phyloP scores from a whole-genome alignment of 176 grass and related monocot genomes.

The Alopecurus myosuroides region DNA sequence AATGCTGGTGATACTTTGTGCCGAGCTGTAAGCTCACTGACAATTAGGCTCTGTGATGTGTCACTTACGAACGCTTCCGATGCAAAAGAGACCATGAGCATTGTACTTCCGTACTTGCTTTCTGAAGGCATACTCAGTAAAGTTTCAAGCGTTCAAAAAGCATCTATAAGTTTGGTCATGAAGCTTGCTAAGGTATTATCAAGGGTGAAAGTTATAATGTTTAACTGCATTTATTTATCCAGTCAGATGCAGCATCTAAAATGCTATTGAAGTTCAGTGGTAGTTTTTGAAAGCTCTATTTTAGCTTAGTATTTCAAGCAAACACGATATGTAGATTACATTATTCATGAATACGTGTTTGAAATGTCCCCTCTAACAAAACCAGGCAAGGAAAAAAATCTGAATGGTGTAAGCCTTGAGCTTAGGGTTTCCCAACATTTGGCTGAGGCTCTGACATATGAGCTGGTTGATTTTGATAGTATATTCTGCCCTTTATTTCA shows the following conservation, averaged over 20 bases:
- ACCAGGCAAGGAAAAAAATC: neutral
- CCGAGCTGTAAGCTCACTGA: conserved; percentile 81
- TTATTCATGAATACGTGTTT: neutral
- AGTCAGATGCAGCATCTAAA: neutral
- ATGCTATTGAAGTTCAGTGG: conserved; percentile 1
- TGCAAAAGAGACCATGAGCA: conserved; percentile 87
- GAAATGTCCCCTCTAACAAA: neutral
- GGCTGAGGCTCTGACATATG: neutral
- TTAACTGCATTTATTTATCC: conserved; percentile 6
- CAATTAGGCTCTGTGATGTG: conserved; percentile 77
- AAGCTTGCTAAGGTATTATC: conserved; percentile 84
- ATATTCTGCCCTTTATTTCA: neutral
- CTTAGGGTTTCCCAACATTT: neutral
- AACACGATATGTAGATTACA: conserved; percentile 6
- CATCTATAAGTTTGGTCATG: conserved; percentile 88
- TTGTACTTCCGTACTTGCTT: conserved; percentile 87
- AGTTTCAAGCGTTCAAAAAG: conserved; percentile 90
- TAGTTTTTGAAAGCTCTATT: conserved; percentile 2
- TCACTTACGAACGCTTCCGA: conserved; percentile 74
- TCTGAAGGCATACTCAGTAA: conserved; percentile 95
- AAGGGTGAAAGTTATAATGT: neutral
- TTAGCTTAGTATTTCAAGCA: neutral
- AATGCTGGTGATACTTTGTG: conserved; percentile 93
- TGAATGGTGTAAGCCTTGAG: neutral
- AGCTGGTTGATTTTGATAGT: neutral